Evolutionary conservation across 2,329 filamentous ascomycete species (phyloP).

Genomic region (Elsinoe perseae): DNA sequence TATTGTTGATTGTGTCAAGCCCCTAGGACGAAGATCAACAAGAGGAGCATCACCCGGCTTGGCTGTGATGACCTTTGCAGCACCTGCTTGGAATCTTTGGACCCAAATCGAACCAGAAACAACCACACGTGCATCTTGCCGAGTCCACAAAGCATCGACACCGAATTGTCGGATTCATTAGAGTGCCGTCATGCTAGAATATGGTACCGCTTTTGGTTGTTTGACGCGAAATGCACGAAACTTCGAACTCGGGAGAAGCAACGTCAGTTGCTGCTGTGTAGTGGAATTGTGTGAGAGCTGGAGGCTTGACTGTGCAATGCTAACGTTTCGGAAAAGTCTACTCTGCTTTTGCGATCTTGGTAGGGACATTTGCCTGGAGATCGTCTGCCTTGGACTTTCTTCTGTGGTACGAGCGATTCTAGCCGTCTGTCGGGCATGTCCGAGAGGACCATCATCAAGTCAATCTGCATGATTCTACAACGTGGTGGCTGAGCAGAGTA

Average conservation of each 20-base stretch:
- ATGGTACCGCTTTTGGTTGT: neutral
- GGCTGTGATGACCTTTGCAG: constrained; percentile 2
- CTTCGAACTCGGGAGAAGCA: neutral
- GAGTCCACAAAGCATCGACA: neutral
- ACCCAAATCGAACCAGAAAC: neutral
- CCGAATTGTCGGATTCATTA: neutral
- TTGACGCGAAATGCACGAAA: neutral
- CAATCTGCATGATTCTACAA: neutral
- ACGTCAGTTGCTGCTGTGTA: too few species aligned
- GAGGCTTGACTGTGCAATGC: too few species aligned
- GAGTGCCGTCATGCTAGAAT: neutral
- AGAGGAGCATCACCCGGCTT: neutral
- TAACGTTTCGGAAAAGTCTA: too few species aligned
- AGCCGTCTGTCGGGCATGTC: neutral
- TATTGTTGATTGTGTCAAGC: neutral
- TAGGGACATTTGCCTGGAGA: too few species aligned
- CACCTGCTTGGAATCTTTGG: neutral
- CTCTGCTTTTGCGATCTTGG: too few species aligned
- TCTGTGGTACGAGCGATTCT: neutral
- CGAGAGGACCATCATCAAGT: neutral
- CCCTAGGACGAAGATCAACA: neutral
- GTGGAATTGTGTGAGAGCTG: too few species aligned
- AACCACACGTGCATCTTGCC: neutral
- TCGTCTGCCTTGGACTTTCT: too few species aligned
- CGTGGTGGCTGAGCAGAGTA: too few species aligned